Evolutionary conservation across 768 basidiomycete genomes (phyloP).

Genomic region (Podaxis carcinomalis): DNA sequence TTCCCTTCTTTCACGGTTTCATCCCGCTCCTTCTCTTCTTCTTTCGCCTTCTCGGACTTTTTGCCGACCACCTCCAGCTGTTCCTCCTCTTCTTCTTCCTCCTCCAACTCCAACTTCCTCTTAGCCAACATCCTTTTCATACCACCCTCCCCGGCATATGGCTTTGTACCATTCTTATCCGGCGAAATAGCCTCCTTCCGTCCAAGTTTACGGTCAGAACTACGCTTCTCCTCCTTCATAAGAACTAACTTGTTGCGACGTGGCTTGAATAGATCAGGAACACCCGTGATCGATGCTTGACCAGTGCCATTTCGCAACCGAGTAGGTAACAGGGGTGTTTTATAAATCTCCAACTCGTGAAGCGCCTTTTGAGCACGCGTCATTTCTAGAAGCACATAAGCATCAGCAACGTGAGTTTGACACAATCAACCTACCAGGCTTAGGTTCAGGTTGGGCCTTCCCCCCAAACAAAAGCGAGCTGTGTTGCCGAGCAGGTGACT

Average conservation of each 20-base stretch:
- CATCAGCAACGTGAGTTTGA: not conserved
- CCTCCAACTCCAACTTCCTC: slow-evolving; percentile 53
- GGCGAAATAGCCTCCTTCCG: slow-evolving; percentile 32
- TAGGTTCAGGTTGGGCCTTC: slow-evolving; percentile 22
- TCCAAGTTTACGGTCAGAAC: slow-evolving; percentile 40
- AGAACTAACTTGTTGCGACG: slow-evolving; percentile 41
- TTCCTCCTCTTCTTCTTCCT: slow-evolving; percentile 31
- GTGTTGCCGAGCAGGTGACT: slow-evolving; percentile 48
- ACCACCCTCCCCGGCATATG: slow-evolving; percentile 75
- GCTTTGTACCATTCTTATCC: slow-evolving; percentile 56
- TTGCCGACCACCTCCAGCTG: slow-evolving; percentile 24
- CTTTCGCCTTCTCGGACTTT: slow-evolving; percentile 11
- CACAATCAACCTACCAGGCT: slow-evolving; percentile 20
- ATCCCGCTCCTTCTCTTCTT: slow-evolving; percentile 16
- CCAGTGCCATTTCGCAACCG: slow-evolving; percentile 37
- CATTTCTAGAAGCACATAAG: slow-evolving; percentile 18
- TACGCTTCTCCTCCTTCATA: slow-evolving; percentile 55
- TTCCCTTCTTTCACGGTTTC: slow-evolving; percentile 13
- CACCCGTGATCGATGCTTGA: slow-evolving; percentile 32
- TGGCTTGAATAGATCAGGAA: slow-evolving; percentile 64
- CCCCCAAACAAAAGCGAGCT: slow-evolving; percentile 47
- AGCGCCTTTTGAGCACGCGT: slow-evolving; percentile 64
- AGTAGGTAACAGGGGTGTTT: slow-evolving; percentile 72
- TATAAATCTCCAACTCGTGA: slow-evolving; percentile 72
- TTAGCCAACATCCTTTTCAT: slow-evolving; percentile 74